Conservation (phyloP, 2,329 filamentous ascomycete genomes). For the Stachybotrys chartarum region DNA sequence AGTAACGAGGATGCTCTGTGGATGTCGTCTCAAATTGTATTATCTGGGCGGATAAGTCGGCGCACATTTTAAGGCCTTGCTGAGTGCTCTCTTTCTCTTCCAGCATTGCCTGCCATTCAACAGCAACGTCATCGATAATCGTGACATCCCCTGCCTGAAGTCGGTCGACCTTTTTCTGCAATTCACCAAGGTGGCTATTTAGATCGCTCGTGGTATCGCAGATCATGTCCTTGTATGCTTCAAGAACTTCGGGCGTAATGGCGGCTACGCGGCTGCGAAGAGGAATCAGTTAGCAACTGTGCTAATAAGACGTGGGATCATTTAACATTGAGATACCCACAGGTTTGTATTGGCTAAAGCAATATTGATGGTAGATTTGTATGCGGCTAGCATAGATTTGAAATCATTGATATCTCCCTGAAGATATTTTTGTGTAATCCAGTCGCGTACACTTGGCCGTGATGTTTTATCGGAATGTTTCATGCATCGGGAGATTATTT, state of each 20-base stretch:
- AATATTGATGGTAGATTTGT: constrained; percentile 23
- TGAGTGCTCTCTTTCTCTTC: constrained; percentile 15
- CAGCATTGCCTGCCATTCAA: constrained; percentile 10
- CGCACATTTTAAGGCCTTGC: constrained; percentile 12
- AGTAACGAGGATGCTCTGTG: constrained; percentile 8
- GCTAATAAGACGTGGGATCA: not conserved
- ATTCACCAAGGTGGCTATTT: constrained; percentile 3
- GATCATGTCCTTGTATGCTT: constrained; percentile 5
- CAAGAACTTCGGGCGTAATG: constrained; percentile 6
- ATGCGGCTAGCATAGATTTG: constrained; percentile 27
- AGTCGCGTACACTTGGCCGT: constrained; percentile 34
- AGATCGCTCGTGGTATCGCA: constrained; percentile 4
- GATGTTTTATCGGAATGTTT: constrained; percentile 20
- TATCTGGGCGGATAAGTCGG: constrained; percentile 13
- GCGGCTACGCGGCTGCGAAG: constrained; percentile 1
- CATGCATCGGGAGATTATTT: constrained; percentile 25
- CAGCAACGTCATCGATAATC: not conserved
- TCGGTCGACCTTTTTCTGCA: constrained; percentile 3
- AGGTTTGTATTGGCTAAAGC: constrained; percentile 12
- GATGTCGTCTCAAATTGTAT: constrained; percentile 8
- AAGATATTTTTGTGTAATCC: constrained; percentile 35
- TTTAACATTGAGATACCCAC: no score
- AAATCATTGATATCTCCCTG: constrained; percentile 35
- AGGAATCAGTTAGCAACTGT: no score
- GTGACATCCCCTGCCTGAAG: not conserved